Conservation (phyloP, 2,329 filamentous ascomycete species). For the Daldinia sp. region DNA sequence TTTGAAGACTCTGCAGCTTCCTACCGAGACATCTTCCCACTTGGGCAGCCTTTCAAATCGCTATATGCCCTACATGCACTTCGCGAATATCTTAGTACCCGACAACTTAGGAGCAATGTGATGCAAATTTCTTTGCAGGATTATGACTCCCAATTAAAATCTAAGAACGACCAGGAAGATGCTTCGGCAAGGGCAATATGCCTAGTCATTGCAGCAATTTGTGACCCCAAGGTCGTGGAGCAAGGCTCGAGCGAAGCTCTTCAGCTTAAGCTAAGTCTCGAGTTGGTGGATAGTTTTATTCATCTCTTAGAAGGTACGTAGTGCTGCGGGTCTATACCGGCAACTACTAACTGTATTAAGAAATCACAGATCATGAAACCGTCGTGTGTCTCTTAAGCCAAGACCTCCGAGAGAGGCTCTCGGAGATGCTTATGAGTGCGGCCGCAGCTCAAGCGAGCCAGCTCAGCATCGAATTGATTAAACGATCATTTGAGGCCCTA, state of each 20-base stretch:
- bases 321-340: background rate
- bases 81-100: conserved; percentile 64
- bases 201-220: conserved; percentile 68
- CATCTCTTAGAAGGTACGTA: conserved; percentile 62
- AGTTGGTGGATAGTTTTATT: conserved; percentile 65
- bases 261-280: conserved; percentile 58
- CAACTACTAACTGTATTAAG: conserved; percentile 37
- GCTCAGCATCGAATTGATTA: conserved; percentile 46
- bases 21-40: conserved; percentile 71
- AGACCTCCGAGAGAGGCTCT: conserved; percentile 39
- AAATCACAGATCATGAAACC: conserved; percentile 36
- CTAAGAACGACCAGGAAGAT: conserved; percentile 44
- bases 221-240: conserved; percentile 62
- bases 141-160: conserved; percentile 36
- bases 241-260: conserved; percentile 54
- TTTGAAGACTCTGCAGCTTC: conserved; percentile 64
- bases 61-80: conserved; percentile 77
- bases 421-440: conserved; percentile 37
- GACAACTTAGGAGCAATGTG: conserved; percentile 41
- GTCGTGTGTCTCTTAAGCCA: conserved; percentile 38
- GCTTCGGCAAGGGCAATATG: conserved; percentile 57
- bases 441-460: conserved; percentile 38
- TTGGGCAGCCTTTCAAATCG: conserved; percentile 74
- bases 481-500: conserved; percentile 51
- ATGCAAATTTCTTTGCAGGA: conserved; percentile 40